Evolutionary conservation across 2,329 filamentous ascomycete species (phyloP).

Genomic region (Phyllosticta ampelicida): DNA sequence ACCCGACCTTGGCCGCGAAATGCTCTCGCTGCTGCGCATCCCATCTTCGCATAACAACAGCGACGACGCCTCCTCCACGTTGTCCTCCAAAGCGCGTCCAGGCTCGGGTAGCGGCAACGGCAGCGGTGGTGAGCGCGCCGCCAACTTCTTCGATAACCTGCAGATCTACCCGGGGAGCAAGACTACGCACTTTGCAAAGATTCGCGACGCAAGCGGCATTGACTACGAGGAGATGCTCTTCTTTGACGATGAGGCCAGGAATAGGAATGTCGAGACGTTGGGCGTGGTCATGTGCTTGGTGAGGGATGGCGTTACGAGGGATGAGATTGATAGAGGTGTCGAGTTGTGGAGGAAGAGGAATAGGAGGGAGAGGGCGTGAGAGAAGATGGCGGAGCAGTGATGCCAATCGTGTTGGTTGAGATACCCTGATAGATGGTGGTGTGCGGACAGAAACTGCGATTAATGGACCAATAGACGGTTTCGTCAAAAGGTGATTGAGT

Average conservation of each 20-base stretch:
- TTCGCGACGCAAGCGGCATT: constrained; percentile 61
- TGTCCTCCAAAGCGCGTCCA: too few relatives aligned
- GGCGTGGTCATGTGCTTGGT: constrained; percentile 82
- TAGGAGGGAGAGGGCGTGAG: constrained; percentile 28
- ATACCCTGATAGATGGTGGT: not conserved
- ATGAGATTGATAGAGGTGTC: constrained; percentile 70
- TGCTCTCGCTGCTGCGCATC: constrained; percentile 64
- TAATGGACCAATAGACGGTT: not conserved
- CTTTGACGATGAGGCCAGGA: constrained; percentile 86
- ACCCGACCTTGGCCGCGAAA: constrained; percentile 67
- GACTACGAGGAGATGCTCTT: constrained; percentile 81
- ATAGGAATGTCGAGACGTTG: constrained; percentile 67
- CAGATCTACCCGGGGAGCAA: constrained; percentile 67
- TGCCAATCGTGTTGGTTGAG: not conserved
- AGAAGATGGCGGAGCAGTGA: not conserved
- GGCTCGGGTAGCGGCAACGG: constrained; percentile 1
- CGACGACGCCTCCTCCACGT: constrained; percentile 40
- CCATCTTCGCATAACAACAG: constrained; percentile 24
- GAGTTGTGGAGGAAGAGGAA: constrained; percentile 68
- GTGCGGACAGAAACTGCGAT: too few relatives aligned
- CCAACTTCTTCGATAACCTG: constrained; percentile 46
- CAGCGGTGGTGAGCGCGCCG: constrained; percentile 17
- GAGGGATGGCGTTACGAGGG: constrained; percentile 63
- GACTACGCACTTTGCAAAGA: constrained; percentile 68
- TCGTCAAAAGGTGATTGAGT: not conserved